Conservation (phyloP, 2,329 filamentous ascomycete species). For the Neoscytalidium dimidiatum region DNA sequence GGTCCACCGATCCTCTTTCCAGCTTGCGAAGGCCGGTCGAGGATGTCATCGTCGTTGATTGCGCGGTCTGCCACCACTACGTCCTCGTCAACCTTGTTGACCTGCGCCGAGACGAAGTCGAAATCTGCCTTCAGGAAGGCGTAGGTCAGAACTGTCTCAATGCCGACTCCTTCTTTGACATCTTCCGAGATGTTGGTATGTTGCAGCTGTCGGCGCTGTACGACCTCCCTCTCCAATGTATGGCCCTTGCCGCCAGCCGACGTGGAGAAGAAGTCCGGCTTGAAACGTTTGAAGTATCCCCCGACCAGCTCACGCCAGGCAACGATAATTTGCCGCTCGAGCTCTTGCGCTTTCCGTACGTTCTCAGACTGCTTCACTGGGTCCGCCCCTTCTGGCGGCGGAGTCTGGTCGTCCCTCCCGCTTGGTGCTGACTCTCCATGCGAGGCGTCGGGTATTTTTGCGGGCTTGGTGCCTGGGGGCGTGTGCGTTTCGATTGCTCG, state of each 20-base stretch:
- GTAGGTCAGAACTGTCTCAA: conserved; percentile 82
- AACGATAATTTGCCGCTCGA: conserved; percentile 71
- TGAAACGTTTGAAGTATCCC: conserved; percentile 91
- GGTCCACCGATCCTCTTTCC: conserved; percentile 66
- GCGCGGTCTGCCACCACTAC: conserved; percentile 71
- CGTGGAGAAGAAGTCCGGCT: conserved; percentile 72
- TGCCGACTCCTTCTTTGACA: conserved; percentile 52
- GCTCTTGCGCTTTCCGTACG: conserved; percentile 61
- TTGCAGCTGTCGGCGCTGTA: conserved; percentile 28
- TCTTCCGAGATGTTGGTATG: conserved; percentile 29
- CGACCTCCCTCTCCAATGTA: conserved; percentile 34
- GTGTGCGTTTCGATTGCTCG: conserved; percentile 53
- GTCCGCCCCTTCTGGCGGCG: conserved; percentile 25
- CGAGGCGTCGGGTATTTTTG: conserved; percentile 33
- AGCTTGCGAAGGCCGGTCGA: conserved; percentile 62
- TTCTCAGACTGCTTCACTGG: conserved; percentile 46
- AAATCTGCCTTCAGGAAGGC: conserved; percentile 92
- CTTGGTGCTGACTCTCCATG: conserved; percentile 27
- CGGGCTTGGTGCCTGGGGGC: conserved; percentile 41
- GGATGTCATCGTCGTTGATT: conserved; percentile 81
- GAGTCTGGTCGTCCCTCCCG: conserved; percentile 22
- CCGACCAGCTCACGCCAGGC: conserved; percentile 85
- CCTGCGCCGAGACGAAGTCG: conserved; percentile 90
- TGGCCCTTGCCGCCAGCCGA: conserved; percentile 40
- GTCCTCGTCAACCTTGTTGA: conserved; percentile 72